A percentile compares a stretch with the other conserved stretches of the same genome.
These are phyloP conservation scores for Astraeus odoratus DNA, from an alignment of 768 basidiomycete genomes.

Conservation along the genomic window DNA sequence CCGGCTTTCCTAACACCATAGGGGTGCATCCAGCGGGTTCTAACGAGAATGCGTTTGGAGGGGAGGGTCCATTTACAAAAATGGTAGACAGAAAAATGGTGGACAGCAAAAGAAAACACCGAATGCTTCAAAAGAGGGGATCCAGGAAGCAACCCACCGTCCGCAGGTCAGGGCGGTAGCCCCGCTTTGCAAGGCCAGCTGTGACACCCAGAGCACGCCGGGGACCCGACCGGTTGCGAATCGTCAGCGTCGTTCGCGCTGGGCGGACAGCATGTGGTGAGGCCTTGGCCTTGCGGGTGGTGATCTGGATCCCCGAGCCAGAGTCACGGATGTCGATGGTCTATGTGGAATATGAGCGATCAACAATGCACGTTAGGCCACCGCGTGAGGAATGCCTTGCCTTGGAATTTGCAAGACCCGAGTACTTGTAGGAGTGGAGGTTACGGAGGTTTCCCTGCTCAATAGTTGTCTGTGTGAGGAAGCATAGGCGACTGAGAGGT, in stretches of 20 bases:
- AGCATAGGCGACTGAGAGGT: neutral
- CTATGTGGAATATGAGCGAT: constrained; percentile 31
- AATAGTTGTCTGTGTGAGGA: constrained; percentile 1
- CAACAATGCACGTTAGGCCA: constrained; percentile 2
- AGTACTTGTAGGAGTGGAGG: constrained; percentile 89
- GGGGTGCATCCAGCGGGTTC: constrained; percentile 76
- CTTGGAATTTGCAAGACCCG: constrained; percentile 82
- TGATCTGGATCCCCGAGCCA: constrained; percentile 50
- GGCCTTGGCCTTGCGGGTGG: constrained; percentile 58
- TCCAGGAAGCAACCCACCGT: constrained; percentile 44
- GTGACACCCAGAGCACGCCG: constrained; percentile 67
- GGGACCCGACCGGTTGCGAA: constrained; percentile 63
- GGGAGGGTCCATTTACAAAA: neutral
- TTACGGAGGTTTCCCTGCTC: constrained; percentile 78
- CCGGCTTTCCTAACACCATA: constrained; percentile 69
- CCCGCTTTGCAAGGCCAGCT: constrained; percentile 51
- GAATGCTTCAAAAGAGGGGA: too few relatives aligned
- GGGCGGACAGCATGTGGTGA: constrained; percentile 43
- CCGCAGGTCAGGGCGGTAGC: constrained; percentile 75
- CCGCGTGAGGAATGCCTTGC: constrained; percentile 27
- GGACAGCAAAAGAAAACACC: too few relatives aligned
- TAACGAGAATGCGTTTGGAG: constrained; percentile 71
- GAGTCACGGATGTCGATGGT: constrained; percentile 58
- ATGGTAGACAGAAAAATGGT: neutral
- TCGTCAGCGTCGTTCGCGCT: constrained; percentile 40